These are phyloP conservation scores for Pleurostoma richardsiae DNA, from an alignment of 2,329 filamentous ascomycete species.

Conservation along the genomic window DNA sequence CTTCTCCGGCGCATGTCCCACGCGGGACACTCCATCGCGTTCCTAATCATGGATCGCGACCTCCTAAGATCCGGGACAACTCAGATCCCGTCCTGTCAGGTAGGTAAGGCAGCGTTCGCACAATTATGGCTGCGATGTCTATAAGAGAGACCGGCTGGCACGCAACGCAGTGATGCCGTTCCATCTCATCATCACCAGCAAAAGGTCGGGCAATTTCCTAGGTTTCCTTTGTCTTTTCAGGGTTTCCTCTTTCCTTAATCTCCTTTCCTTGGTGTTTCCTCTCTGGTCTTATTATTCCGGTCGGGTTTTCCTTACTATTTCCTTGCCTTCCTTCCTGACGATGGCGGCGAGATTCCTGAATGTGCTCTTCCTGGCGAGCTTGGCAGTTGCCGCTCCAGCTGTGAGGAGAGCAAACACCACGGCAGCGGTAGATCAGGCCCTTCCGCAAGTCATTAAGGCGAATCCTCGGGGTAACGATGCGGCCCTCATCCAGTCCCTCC, in stretches of 20 bases:
- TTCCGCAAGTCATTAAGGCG: conserved; percentile 20
- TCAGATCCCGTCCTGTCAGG: background rate
- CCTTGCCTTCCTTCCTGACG: background rate
- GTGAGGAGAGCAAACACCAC: background rate
- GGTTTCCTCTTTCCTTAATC: too few species aligned
- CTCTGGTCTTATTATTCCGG: background rate
- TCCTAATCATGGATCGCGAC: background rate
- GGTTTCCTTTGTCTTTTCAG: background rate
- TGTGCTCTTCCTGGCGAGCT: background rate
- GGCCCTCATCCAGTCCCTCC: conserved; percentile 20
- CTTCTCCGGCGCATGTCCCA: background rate
- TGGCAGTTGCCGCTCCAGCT: background rate
- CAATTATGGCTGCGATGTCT: background rate
- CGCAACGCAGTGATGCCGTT: background rate
- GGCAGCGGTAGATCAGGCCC: background rate
- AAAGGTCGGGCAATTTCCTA: background rate
- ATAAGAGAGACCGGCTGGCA: background rate
- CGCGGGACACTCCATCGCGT: background rate
- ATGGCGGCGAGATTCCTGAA: background rate
- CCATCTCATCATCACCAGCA: background rate
- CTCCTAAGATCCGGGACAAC: background rate
- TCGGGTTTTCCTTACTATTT: background rate
- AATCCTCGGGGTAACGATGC: conserved; percentile 19
- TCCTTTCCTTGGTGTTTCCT: background rate
- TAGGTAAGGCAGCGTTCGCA: background rate